phyloP scores from a whole-genome alignment of 2,329 filamentous ascomycete genomes.

The Trichoderma hamatum region DNA sequence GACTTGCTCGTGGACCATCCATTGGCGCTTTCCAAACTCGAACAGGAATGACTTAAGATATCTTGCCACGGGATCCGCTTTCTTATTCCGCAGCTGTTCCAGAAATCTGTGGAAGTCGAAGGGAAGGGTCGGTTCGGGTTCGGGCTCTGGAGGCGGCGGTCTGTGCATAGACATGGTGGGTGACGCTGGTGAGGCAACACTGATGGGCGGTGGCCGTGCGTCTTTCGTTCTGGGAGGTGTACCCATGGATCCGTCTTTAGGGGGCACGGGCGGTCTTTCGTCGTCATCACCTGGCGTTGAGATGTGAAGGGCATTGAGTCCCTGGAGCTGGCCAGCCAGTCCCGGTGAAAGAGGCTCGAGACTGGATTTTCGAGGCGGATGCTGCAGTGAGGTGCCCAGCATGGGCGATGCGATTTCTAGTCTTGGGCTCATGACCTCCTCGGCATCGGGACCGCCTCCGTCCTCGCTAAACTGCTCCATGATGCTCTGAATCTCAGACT shows the following conservation, averaged over 20 bases:
- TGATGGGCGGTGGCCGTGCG: constrained; percentile 39
- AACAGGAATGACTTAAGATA: constrained; percentile 92
- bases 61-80: constrained; percentile 95
- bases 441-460: constrained; percentile 68
- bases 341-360: constrained; percentile 69
- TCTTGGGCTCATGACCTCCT: constrained; percentile 91
- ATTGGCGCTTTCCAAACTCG: constrained; percentile 96
- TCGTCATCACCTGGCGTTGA: constrained; percentile 50
- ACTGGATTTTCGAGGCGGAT: constrained; percentile 84
- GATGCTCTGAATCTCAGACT: constrained; percentile 91
- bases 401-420: constrained; percentile 81
- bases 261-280: constrained; percentile 59
- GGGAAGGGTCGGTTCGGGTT: constrained; percentile 80
- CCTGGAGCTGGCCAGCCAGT: constrained; percentile 53
- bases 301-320: constrained; percentile 49
- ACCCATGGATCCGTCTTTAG: constrained; percentile 58
- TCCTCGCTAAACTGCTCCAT: constrained; percentile 93
- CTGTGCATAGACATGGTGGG: constrained; percentile 57
- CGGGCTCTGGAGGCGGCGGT: constrained; percentile 71
- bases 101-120: constrained; percentile 98
- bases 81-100: constrained; percentile 92
- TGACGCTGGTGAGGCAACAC: constrained; percentile 46
- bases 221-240: constrained; percentile 44
- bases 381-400: constrained; percentile 65
- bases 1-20: constrained; percentile 99